These are phyloP conservation scores for Gossypium davidsonii DNA, from an alignment of 441 rosid species.

Conservation along the genomic window DNA sequence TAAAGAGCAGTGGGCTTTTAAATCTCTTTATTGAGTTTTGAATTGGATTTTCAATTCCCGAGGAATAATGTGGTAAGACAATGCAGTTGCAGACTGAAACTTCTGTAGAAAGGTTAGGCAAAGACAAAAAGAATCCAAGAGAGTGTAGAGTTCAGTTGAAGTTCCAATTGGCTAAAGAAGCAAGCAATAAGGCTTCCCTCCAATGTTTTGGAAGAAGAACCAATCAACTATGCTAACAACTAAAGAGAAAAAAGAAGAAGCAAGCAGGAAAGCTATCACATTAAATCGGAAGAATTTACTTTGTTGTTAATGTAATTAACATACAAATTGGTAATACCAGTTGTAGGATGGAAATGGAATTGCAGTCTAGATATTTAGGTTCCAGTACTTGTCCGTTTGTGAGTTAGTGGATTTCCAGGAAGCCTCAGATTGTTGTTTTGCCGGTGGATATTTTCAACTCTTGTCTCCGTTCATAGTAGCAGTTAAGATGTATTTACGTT, in stretches of 20 bases:
- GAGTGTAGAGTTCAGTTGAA: neutral
- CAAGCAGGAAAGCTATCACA: neutral
- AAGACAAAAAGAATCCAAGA: neutral
- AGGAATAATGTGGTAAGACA: neutral
- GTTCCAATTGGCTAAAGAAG: neutral
- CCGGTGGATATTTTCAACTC: neutral
- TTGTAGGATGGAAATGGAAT: neutral
- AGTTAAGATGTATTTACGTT: too few species aligned
- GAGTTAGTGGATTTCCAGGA: neutral
- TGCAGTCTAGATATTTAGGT: neutral
- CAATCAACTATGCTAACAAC: neutral
- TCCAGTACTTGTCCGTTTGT: neutral
- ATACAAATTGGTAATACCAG: neutral
- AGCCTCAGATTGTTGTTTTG: neutral
- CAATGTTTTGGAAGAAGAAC: neutral
- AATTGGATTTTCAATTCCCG: neutral
- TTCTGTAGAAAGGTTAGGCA: neutral
- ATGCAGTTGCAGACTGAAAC: neutral
- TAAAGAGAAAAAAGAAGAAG: neutral
- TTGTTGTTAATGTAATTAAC: neutral
- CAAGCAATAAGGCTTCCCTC: neutral
- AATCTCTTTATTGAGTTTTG: neutral
- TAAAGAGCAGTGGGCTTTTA: neutral
- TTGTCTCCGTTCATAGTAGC: too few species aligned
- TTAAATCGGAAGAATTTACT: neutral